Percentiles rank a stretch among this genome's conserved stretches.
Conservation (phyloP, 345 rosid genomes). For the Populus davidiana region DNA sequence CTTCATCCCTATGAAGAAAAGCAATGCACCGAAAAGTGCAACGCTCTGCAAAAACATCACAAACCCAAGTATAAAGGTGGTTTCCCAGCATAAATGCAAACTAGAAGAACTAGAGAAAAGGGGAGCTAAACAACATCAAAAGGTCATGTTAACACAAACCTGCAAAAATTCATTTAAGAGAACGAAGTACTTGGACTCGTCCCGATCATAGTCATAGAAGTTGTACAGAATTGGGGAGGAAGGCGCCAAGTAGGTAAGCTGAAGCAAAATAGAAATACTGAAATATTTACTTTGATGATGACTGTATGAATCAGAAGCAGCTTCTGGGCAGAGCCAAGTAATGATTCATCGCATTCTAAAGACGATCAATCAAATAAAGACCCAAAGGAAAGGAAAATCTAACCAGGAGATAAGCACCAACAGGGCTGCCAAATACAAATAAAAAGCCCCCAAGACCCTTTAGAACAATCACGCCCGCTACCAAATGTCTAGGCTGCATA, state of each 20-base stretch:
- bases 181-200: conserved; percentile 37
- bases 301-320: not conserved
- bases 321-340: not conserved
- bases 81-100: not conserved
- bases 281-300: not conserved
- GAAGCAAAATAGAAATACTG: conserved; percentile 12
- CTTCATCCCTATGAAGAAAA: conserved; percentile 87
- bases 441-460: conserved; percentile 80
- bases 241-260: conserved; percentile 63
- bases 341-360: not conserved
- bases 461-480: conserved; percentile 25
- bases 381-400: conserved; percentile 10
- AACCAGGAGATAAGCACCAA: conserved; percentile 47
- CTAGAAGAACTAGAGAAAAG: not conserved
- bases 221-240: conserved; percentile 66
- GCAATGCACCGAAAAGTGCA: conserved; percentile 83
- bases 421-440: conserved; percentile 65
- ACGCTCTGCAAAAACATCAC: conserved; percentile 46
- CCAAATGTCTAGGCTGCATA: conserved; percentile 52
- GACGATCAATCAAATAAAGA: not conserved
- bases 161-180: conserved; percentile 64
- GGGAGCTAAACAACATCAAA: not conserved
- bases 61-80: not conserved
- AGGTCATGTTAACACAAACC: conserved; percentile 34
- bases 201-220: conserved; percentile 70